Evolutionary conservation across 768 basidiomycete genomes (phyloP).

Genomic region (Boletus vermiculosoides): DNA sequence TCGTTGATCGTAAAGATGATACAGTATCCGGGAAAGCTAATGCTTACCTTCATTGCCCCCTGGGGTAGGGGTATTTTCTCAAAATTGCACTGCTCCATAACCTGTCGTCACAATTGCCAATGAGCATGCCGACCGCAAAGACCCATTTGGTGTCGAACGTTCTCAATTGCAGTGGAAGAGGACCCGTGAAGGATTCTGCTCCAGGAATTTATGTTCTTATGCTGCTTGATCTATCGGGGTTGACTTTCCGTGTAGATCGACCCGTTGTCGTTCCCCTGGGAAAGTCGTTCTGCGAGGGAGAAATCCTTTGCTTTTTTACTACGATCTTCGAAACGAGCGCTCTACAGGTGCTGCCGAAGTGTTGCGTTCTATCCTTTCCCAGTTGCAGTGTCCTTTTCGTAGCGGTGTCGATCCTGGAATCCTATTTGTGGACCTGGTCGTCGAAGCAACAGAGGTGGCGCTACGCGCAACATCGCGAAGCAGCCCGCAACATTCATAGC

Average conservation of each 20-base stretch:
- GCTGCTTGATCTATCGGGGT: background rate
- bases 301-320: background rate
- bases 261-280: too few species aligned
- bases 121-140: background rate
- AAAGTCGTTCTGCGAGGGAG: background rate
- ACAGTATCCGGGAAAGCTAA: background rate
- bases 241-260: background rate
- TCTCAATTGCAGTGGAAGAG: background rate
- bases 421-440: background rate
- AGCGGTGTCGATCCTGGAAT: background rate
- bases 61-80: background rate
- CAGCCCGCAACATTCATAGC: background rate
- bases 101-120: background rate
- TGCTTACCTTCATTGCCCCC: too few species aligned
- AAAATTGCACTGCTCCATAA: background rate
- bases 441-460: background rate
- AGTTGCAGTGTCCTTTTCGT: background rate
- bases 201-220: background rate
- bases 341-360: background rate
- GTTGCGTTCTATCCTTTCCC: background rate
- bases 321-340: background rate
- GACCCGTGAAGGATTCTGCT: background rate
- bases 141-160: background rate
- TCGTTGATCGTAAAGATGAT: too few species aligned
- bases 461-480: background rate